Evolutionary conservation across 257 asterid genomes (phyloP), one percentile per base, ranked within the genome.

Genomic region (Solanum dulcamara): DNA sequence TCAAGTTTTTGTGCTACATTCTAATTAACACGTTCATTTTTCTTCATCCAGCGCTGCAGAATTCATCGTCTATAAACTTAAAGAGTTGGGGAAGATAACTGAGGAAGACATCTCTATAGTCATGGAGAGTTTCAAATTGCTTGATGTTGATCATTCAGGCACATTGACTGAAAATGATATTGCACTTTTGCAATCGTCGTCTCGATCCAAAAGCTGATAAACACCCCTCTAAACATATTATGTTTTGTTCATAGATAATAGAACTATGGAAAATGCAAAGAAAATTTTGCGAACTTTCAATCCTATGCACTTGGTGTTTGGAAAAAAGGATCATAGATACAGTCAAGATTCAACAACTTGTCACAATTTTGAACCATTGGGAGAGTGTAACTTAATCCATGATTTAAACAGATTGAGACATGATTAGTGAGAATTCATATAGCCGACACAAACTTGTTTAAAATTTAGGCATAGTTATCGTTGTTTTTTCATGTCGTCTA

Each of bases 141-240:
- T 93, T 42, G 97, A 94, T 82, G 90, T 91, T 50, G 98, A 95
- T 91, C 90, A 88, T 22, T 95, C 98, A 4, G 97, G 97, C 85
- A 88, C 97, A 4, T 75, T 93, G 40, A 91, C 94, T 2, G 89
- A 84, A 86, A 86, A 91, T 33, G 98, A 93, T 87, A 79, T 94
- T 74, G 66, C 87, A n/a, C 30, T 46, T 12, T 38, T 85, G 60
- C 55, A 74, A 10, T 50, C 50, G 14, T 85, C 85, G 37, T 85
- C 89, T 28, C 20, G 38, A 79, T 38, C 33, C 44, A 82, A 84
- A 7, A 62, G 44, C 40, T 83, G 85, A 86, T 22, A 42, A 42
- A 22, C 0, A 32, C 72, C 18, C 40, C 8, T 84, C 22, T 51
- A 24, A 6, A 48, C 59, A 35, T 10, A 24, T 26, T 35, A 51